Base-by-base conservation (phyloP, 1,284 basidiomycete species). In the Ustilago shanxiensis region DNA sequence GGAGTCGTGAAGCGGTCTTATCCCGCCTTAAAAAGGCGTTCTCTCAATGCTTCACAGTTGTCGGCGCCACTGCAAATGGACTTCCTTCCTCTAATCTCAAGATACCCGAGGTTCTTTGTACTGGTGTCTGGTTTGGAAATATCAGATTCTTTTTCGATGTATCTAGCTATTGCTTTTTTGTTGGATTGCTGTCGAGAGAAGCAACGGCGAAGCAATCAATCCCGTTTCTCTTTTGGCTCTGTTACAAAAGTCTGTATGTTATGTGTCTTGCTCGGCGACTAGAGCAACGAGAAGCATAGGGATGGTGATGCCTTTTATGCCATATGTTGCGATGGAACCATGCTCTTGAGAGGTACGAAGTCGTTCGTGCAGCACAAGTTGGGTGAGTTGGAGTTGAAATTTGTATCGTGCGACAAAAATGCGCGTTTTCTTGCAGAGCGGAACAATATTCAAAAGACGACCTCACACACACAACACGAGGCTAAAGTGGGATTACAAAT, bases 401-500 rank as follows among this genome's bases (percentile, higher is more conserved):
- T 16, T 20, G 1, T 69, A n/a, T 45, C 69, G 69, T 71, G 59
- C 69, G 69, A 66, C 54, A 59, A 26, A 49, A 49, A 14, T 2
- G 39, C 39, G 39, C n/a, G n/a, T n/a, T n/a, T n/a, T 41, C 39
- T 20, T 41, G 39, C 5, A 41, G 13, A 20, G 18, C 45, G n/a
- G 57, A 45, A 57, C 39, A 50, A 53, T 37, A 28, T 22, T 29
- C 33, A n/a, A n/a, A n/a, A n/a, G n/a, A n/a, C n/a, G n/a, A n/a
- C n/a, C n/a, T n/a, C n/a, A n/a, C n/a, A n/a, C n/a, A n/a, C n/a
- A n/a, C n/a, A n/a, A n/a, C n/a, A 16, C 35, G 13, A 14, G 29
- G 45, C 18, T 41, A n/a, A 35, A 44, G 44, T 2, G 9, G 28
- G 70, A 72, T 72, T 63, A 66, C 64, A 63, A 72, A 72, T 66